These are phyloP conservation scores for Argentina anserina DNA, from an alignment of 306 rosid species.

Conservation along the genomic window DNA sequence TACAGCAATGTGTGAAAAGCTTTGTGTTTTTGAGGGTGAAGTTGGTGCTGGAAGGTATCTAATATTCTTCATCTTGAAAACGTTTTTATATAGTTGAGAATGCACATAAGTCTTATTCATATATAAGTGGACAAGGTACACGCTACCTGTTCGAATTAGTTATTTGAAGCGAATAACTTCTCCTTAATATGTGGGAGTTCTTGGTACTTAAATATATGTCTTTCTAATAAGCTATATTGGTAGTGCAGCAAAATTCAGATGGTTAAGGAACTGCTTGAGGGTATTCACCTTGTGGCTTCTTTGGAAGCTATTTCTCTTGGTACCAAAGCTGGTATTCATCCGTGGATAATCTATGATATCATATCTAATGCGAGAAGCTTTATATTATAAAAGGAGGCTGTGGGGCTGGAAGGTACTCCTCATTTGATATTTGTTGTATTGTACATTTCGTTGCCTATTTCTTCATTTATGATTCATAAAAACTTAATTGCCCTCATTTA, in stretches of 20 bases:
- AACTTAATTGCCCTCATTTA: slow-evolving; percentile 19
- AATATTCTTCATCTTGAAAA: slow-evolving; percentile 32
- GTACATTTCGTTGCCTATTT: not conserved
- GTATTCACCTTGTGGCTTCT: slow-evolving; percentile 78
- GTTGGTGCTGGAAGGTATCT: slow-evolving; percentile 84
- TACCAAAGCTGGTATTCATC: slow-evolving; percentile 77
- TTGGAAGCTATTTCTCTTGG: slow-evolving; percentile 93
- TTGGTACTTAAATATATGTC: not conserved
- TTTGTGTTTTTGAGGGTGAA: slow-evolving; percentile 76
- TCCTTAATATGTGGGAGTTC: not conserved
- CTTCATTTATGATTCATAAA: not conserved
- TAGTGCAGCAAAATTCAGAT: slow-evolving; percentile 60
- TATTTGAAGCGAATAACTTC: not conserved
- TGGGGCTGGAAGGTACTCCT: slow-evolving; percentile 85
- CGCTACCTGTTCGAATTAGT: not conserved
- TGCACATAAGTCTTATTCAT: not conserved
- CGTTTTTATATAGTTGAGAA: slow-evolving; percentile 10
- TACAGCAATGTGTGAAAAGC: slow-evolving; percentile 88
- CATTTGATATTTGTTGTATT: slow-evolving; percentile 16
- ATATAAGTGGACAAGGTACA: not conserved
- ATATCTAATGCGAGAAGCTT: slow-evolving; percentile 96
- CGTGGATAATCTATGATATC: slow-evolving; percentile 77
- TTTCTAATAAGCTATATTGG: slow-evolving; percentile 8
- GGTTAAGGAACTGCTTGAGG: slow-evolving; percentile 74
- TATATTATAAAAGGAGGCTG: slow-evolving; percentile 84